phyloP scores from a whole-genome alignment of 768 basidiomycete species.

The Tylopilus felleus region DNA sequence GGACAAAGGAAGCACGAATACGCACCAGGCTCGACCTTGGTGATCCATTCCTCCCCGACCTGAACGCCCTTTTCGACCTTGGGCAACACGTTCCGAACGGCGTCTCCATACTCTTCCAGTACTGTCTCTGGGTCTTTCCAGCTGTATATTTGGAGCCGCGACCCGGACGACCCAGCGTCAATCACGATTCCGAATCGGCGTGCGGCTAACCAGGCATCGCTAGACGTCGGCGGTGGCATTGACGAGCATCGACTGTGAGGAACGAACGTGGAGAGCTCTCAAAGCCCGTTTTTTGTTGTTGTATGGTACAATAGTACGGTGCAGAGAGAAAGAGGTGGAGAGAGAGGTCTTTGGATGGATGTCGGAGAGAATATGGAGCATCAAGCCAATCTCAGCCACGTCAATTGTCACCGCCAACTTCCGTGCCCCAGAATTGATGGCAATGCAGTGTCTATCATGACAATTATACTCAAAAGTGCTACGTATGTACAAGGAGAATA shows the following conservation, averaged over 20 bases:
- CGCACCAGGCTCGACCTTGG: conserved; percentile 92
- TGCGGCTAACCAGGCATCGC: conserved; percentile 71
- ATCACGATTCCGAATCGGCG: conserved; percentile 92
- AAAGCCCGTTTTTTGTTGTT: conserved; percentile 9
- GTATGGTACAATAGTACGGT: conserved; percentile 9
- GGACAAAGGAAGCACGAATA: conserved; percentile 3
- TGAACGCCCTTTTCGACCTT: conserved; percentile 90
- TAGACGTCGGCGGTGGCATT: conserved; percentile 75
- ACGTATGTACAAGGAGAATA: conserved; percentile 1
- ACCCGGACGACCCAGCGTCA: conserved; percentile 98
- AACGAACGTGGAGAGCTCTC: conserved; percentile 24
- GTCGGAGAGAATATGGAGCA: not conserved
- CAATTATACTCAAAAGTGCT: not conserved
- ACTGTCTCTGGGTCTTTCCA: conserved; percentile 81
- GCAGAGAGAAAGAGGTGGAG: not conserved
- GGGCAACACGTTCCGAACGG: conserved; percentile 59
- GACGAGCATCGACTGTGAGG: conserved; percentile 26
- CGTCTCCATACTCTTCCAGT: conserved; percentile 47
- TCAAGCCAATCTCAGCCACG: conserved; percentile 6
- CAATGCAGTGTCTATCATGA: not conserved
- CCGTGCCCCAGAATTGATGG: not conserved
- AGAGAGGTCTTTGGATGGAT: not conserved
- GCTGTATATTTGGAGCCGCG: conserved; percentile 93
- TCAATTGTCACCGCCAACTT: not conserved
- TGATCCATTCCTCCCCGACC: conserved; percentile 79